phyloP scores from a whole-genome alignment of 106 monocot species.

The Dendrobium chrysotoxum region DNA sequence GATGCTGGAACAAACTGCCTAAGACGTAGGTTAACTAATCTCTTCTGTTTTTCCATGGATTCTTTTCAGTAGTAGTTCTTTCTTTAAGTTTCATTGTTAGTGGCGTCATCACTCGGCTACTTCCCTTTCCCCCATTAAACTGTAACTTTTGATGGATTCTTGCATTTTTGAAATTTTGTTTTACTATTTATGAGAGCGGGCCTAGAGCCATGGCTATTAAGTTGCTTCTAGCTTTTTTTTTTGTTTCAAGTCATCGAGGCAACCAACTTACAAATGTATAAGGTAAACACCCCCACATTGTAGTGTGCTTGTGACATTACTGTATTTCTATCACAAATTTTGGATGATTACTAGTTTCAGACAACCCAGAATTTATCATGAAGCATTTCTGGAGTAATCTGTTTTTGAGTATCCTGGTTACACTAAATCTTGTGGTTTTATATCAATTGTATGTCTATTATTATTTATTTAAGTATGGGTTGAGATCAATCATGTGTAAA shows the following conservation, averaged over 20 bases:
- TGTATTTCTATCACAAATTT: background rate
- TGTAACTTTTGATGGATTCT: background rate
- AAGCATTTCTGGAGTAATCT: background rate
- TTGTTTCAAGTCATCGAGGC: too few species aligned
- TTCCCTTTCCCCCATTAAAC: background rate
- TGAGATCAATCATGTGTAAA: background rate
- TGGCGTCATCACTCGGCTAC: background rate
- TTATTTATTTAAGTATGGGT: background rate
- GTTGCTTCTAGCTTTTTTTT: too few species aligned
- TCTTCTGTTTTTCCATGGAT: background rate
- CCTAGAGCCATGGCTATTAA: too few species aligned
- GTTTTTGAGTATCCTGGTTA: background rate
- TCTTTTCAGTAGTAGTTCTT: background rate
- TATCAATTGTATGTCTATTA: background rate
- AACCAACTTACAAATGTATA: too few species aligned
- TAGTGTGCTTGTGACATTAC: too few species aligned
- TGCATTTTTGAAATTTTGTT: background rate
- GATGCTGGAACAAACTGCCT: slow-evolving; percentile 67
- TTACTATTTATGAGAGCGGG: background rate
- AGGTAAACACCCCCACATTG: too few species aligned
- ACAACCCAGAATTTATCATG: too few species aligned
- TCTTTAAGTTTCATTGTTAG: background rate
- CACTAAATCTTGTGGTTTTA: background rate
- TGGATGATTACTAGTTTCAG: background rate
- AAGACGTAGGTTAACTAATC: slow-evolving; percentile 41